A percentile compares a stretch with the other conserved stretches of the same genome.
These are phyloP conservation scores for Zygosaccharomyces bisporus DNA, from an alignment of 805 yeast species.

Conservation along the genomic window DNA sequence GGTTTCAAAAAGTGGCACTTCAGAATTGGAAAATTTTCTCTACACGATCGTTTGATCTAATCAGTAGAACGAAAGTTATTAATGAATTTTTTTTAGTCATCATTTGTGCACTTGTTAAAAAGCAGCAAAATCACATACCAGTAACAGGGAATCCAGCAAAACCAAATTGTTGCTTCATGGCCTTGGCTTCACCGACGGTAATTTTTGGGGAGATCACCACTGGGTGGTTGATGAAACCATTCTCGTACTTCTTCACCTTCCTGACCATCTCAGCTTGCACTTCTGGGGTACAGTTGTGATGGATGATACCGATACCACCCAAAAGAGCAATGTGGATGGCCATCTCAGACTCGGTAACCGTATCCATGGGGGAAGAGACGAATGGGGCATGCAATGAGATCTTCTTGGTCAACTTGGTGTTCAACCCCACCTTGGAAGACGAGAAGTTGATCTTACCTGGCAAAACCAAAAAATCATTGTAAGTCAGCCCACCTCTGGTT, in stretches of 20 bases:
- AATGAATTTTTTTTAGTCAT: constrained; percentile 23
- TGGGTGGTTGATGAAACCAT: constrained; percentile 95
- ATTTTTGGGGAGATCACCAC: constrained; percentile 72
- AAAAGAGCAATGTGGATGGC: constrained; percentile 97
- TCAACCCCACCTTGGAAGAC: constrained; percentile 70
- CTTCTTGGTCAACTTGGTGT: constrained; percentile 84
- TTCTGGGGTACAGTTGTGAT: constrained; percentile 93
- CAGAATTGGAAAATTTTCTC: constrained; percentile 53
- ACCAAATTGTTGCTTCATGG: constrained; percentile 68
- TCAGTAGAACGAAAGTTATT: constrained; percentile 99
- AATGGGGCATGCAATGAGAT: constrained; percentile 91
- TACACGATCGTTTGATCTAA: constrained; percentile 95
- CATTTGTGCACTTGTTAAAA: constrained; percentile 10
- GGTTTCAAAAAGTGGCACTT: constrained; percentile 11
- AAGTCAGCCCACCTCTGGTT: constrained; percentile 92
- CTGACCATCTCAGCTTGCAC: constrained; percentile 98
- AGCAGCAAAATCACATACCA: constrained; percentile 63
- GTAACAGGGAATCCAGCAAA: constrained; percentile 99
- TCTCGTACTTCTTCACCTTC: constrained; percentile 94
- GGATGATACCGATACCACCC: constrained; percentile 98
- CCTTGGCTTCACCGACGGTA: constrained; percentile 78
- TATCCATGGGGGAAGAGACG: constrained; percentile 98
- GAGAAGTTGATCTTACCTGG: constrained; percentile 95
- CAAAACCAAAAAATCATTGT: constrained; percentile 90
- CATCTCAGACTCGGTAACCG: constrained; percentile 96